Evolutionary conservation across 1,139 yeast species (phyloP).

Genomic region (Lodderomyces jiufengensis): DNA sequence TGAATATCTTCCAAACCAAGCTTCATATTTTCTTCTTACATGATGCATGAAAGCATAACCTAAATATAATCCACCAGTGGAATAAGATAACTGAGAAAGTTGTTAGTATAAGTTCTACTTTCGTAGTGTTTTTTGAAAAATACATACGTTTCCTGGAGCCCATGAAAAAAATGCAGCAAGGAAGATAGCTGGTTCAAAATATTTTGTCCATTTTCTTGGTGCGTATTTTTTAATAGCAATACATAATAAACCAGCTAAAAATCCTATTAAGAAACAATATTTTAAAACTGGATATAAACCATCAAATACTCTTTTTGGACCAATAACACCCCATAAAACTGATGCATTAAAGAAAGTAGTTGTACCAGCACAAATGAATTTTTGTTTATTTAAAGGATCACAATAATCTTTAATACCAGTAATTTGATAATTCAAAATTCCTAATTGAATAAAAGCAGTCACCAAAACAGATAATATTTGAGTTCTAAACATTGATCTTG

Average conservation of each 20-base stretch:
- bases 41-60: constrained; percentile 43
- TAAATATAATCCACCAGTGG: constrained; percentile 38
- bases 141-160: constrained; percentile 41
- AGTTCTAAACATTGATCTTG: constrained; percentile 57
- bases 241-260: constrained; percentile 40
- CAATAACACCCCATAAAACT: constrained; percentile 65
- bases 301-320: constrained; percentile 54
- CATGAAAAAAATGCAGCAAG: constrained; percentile 37
- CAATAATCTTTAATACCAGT: constrained; percentile 47
- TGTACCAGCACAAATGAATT: constrained; percentile 49
- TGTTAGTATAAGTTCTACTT: too few species aligned
- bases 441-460: constrained; percentile 47
- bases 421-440: constrained; percentile 51
- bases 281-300: constrained; percentile 45
- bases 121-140: too few species aligned
- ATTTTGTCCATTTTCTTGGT: constrained; percentile 23
- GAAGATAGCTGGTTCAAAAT: constrained; percentile 42
- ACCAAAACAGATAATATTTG: constrained; percentile 45
- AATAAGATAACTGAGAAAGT: constrained; percentile 29
- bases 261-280: constrained; percentile 55
- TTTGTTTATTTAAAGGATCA: constrained; percentile 34
- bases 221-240: constrained; percentile 36
- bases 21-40: constrained; percentile 37
- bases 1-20: constrained; percentile 57
- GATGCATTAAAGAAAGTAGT: constrained; percentile 52